Percentiles rank a stretch among this genome's conserved stretches.
These are phyloP conservation scores for Penicillium cinerascens DNA, from an alignment of 495 filamentous ascomycete genomes.

Conservation along the genomic window DNA sequence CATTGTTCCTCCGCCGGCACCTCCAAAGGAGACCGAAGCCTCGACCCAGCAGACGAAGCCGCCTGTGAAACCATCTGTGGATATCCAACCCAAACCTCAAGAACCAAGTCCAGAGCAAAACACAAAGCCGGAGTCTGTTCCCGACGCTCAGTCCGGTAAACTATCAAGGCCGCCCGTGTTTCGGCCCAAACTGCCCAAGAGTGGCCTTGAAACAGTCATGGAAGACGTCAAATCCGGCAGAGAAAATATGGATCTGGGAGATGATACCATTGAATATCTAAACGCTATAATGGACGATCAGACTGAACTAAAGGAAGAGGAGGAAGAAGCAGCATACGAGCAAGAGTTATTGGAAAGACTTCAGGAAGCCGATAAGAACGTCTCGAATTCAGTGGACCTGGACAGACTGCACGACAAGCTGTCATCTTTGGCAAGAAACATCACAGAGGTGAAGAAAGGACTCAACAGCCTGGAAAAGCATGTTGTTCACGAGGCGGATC, in stretches of 20 bases:
- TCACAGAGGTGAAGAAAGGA: conserved; percentile 62
- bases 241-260: conserved; percentile 45
- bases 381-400: conserved; percentile 47
- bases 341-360: conserved; percentile 34
- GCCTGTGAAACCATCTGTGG: neutral
- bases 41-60: conserved; percentile 1
- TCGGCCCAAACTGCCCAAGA: conserved; percentile 46
- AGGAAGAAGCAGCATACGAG: conserved; percentile 36
- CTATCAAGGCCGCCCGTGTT: conserved; percentile 23
- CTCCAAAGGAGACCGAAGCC: conserved; percentile 2
- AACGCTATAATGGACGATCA: conserved; percentile 51
- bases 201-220: conserved; percentile 51
- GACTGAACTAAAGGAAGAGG: conserved; percentile 35
- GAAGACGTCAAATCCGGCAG: conserved; percentile 48
- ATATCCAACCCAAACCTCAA: neutral
- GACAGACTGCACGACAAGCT: conserved; percentile 57
- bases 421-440: conserved; percentile 56
- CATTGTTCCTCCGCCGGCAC: conserved; percentile 15
- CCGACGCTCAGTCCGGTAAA: conserved; percentile 9
- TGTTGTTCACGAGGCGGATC: conserved; percentile 42
- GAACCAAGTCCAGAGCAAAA: conserved; percentile 7
- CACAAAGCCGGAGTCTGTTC: neutral
- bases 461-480: conserved; percentile 63
- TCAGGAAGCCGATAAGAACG: conserved; percentile 31
- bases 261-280: conserved; percentile 61